Evolutionary conservation across 768 basidiomycete species (phyloP), one percentile per base, ranked within the genome.

Genomic region (Kwoniella dejecticola): DNA sequence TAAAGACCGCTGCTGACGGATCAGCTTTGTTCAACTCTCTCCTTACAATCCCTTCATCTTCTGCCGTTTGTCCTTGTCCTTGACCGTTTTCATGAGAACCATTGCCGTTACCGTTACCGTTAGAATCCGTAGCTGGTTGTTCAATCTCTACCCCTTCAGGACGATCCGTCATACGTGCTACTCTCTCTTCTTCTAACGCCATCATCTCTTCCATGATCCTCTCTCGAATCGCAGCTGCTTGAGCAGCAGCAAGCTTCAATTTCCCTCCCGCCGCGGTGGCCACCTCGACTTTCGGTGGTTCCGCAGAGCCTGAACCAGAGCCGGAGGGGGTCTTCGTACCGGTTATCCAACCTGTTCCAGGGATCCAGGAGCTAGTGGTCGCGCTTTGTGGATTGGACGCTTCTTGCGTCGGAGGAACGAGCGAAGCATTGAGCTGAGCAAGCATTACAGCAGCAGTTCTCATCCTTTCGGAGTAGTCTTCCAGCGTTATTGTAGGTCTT

Each of bases 181-280:
- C 94, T 24, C 96, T 85, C 77, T 98, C 92, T 76, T 98, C 94
- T 79, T 99, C 96, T 26, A 99, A 81, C 23, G 91, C 83, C 64
- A 97, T 82, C 96, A 99, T 99, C 82, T 99, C 96, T 69, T 89
- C 86, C 96, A 99, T 99, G 63, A 99, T 99, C 21, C 93, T 84
- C 68, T 92, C 89, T 15, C 91, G 85, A 68, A 99, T 99, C 1
- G 89, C 89, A 0, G 89, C 83, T 3, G 94, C 95, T 77, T 97
- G 92, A 2, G 86, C 82, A 17, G 86, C 74, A 7, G 71, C 74
- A 1, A 76, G 83, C 64, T 90, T 88, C 23, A 99, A 81, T 52
- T 85, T 88, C 83, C 88, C 86, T 36, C 90, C 85, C 17, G 80
- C 80, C n/a, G 40, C 52, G 15, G 55, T 42, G 19, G 10, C 19